Conservation (phyloP, 2,329 filamentous ascomycete genomes). For the Rugonectria rugulosa region DNA sequence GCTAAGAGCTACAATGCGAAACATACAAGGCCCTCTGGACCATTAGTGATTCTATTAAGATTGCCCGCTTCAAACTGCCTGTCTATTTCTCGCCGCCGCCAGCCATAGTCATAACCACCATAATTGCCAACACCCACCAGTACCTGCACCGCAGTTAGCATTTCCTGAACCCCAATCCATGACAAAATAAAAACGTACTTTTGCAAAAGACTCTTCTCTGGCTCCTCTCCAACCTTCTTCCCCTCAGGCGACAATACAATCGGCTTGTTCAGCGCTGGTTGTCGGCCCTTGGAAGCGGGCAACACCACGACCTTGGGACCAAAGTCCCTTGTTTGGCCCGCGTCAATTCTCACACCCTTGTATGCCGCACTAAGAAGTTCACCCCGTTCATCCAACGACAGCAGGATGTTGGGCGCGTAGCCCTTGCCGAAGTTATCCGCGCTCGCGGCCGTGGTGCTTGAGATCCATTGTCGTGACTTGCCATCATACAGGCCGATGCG, state of each 20-base stretch:
- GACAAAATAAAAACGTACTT: slow-evolving; percentile 58
- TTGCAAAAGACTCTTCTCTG: slow-evolving; percentile 71
- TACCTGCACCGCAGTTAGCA: slow-evolving; percentile 59
- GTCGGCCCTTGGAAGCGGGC: slow-evolving; percentile 56
- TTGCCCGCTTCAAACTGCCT: neutral
- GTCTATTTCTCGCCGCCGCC: slow-evolving; percentile 62
- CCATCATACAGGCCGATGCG: slow-evolving; percentile 66
- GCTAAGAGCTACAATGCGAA: no score
- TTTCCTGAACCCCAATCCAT: neutral
- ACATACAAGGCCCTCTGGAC: no score
- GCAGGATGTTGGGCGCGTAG: slow-evolving; percentile 63
- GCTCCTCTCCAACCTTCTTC: slow-evolving; percentile 61
- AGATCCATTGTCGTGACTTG: slow-evolving; percentile 55
- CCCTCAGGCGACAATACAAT: slow-evolving; percentile 68
- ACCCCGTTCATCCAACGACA: slow-evolving; percentile 57
- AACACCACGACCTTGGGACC: slow-evolving; percentile 65
- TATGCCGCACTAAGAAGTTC: slow-evolving; percentile 58
- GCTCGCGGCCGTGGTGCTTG: slow-evolving; percentile 63
- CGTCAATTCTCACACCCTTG: slow-evolving; percentile 67
- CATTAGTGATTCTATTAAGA: slow-evolving; percentile 13
- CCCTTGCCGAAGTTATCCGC: slow-evolving; percentile 67
- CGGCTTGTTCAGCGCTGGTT: slow-evolving; percentile 69
- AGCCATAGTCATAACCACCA: slow-evolving; percentile 60
- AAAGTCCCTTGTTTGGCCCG: slow-evolving; percentile 70
- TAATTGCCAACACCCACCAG: slow-evolving; percentile 70